Evolutionary conservation across 129 eudicot genomes (phyloP).

Genomic region (Flaveria bidentis): DNA sequence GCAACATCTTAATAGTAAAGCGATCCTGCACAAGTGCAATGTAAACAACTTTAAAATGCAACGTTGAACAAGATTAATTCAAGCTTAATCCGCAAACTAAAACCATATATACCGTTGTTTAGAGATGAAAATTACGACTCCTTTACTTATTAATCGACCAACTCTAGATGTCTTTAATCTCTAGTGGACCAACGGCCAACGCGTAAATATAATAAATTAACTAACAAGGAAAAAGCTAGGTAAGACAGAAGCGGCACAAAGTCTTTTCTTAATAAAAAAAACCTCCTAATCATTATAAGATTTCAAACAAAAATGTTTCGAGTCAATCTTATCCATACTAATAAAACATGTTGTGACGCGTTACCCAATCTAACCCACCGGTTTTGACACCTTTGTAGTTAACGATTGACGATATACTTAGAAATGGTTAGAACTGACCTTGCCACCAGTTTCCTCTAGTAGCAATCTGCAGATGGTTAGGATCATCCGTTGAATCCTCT

Average conservation of each 20-base stretch:
- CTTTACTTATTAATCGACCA: not conserved
- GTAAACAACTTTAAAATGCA: not conserved
- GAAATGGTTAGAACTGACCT: slow-evolving; percentile 33
- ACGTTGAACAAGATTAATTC: not conserved
- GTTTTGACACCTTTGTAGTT: not conserved
- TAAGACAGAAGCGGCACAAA: not conserved
- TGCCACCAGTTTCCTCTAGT: slow-evolving; percentile 64
- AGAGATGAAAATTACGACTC: not conserved
- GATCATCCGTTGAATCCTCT: slow-evolving; percentile 35
- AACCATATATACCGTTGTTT: not conserved
- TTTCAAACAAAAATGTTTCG: no score
- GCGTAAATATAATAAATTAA: not conserved
- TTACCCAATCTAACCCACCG: not conserved
- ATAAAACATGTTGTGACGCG: not conserved
- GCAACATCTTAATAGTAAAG: slow-evolving; percentile 42
- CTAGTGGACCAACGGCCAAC: not conserved
- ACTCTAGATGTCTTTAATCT: not conserved
- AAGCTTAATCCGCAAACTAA: not conserved
- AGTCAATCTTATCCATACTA: not conserved
- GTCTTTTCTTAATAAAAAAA: not conserved
- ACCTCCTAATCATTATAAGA: not conserved
- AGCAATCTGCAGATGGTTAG: slow-evolving; percentile 34
- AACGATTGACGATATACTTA: not conserved
- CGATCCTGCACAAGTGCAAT: slow-evolving; percentile 41
- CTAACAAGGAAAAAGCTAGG: not conserved